A percentile compares a stretch with the other conserved stretches of the same genome.
Evolutionary conservation across 176 grass and related monocot species (phyloP).

Genomic region (Aegilops tauschii): DNA sequence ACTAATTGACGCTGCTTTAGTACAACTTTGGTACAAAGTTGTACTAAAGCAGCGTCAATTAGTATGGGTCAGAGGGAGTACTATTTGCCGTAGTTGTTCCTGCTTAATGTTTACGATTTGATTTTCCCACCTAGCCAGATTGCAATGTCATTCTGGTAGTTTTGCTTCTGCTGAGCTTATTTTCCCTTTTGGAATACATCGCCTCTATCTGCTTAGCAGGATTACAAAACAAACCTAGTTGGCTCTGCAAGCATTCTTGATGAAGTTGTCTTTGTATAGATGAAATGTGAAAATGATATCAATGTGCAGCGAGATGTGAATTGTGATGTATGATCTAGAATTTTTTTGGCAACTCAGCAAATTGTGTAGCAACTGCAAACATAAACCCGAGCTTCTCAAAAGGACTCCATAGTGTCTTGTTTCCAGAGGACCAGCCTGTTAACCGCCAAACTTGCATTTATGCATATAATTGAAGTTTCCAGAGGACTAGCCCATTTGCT

Average conservation of each 20-base stretch:
- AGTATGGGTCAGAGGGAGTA: too few relatives aligned
- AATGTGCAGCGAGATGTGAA: constrained; percentile 9
- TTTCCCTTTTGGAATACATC: neutral
- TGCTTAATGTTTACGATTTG: neutral
- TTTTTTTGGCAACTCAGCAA: neutral
- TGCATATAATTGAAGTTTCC: neutral
- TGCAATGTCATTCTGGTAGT: neutral
- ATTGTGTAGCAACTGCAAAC: neutral
- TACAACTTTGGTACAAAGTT: too few relatives aligned
- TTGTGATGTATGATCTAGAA: neutral
- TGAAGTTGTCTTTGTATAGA: neutral
- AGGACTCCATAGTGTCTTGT: neutral
- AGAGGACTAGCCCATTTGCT: neutral
- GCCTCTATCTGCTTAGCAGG: neutral
- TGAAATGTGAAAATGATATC: neutral
- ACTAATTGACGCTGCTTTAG: too few relatives aligned
- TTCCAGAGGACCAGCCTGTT: neutral
- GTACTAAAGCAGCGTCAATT: too few relatives aligned
- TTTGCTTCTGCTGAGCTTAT: neutral
- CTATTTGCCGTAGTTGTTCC: neutral
- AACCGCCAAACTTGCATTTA: neutral
- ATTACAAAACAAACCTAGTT: neutral
- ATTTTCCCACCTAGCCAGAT: neutral
- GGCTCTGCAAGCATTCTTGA: neutral
- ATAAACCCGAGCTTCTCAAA: neutral